A percentile compares a stretch with the other conserved stretches of the same genome.
phyloP scores from a whole-genome alignment of 2,329 filamentous ascomycete species.

The Aspergillus amoenus region DNA sequence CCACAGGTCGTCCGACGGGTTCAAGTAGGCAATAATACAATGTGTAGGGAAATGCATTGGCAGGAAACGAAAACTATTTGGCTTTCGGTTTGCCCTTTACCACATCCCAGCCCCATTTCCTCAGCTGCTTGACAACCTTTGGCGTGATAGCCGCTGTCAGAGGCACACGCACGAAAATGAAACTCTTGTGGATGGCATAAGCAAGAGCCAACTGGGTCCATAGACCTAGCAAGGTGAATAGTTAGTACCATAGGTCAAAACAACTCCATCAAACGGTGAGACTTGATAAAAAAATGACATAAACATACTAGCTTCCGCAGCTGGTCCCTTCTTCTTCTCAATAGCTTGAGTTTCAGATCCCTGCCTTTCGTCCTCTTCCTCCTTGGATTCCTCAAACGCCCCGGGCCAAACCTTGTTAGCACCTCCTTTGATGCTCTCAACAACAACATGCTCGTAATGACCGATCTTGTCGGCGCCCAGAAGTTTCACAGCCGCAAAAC shows the following conservation, averaged over 20 bases:
- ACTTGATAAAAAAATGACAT: neutral
- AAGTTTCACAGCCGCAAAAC: conserved; percentile 80
- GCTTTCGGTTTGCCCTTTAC: conserved; percentile 65
- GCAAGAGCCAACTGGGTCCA: conserved; percentile 89
- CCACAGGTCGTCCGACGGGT: neutral
- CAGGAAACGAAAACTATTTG: conserved; percentile 14
- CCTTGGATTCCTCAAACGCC: conserved; percentile 17
- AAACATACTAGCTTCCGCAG: conserved; percentile 66
- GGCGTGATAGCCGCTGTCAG: conserved; percentile 86
- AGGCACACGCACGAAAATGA: conserved; percentile 94
- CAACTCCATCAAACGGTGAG: neutral
- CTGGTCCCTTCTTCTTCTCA: conserved; percentile 56
- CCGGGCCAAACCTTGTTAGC: conserved; percentile 40
- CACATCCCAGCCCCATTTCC: conserved; percentile 92
- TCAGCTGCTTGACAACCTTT: conserved; percentile 85
- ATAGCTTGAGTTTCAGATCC: conserved; percentile 45
- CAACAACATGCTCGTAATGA: conserved; percentile 45
- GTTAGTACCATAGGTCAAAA: neutral
- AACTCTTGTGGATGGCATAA: conserved; percentile 96
- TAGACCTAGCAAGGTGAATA: conserved; percentile 48
- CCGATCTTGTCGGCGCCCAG: conserved; percentile 86
- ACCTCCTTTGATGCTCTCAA: conserved; percentile 38
- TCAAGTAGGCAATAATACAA: neutral
- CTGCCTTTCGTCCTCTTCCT: conserved; percentile 56
- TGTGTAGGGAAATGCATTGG: neutral